phyloP scores from a whole-genome alignment of 2,329 filamentous ascomycete genomes.

The Trichoderma sp. region DNA sequence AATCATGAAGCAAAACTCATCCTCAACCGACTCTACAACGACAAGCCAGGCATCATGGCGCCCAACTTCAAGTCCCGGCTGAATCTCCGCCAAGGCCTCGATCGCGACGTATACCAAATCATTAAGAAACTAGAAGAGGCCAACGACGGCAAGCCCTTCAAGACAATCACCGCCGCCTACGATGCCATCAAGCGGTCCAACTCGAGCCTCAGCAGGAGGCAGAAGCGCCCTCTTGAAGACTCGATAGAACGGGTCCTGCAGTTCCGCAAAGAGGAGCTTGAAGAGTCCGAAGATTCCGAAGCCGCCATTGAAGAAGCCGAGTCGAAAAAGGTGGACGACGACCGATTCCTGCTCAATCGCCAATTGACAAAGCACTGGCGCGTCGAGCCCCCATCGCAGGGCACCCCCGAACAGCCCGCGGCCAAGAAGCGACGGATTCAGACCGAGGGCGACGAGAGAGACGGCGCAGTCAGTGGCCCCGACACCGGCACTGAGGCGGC shows the following conservation, averaged over 20 bases:
- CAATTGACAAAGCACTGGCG: constrained; percentile 49
- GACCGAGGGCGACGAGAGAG: constrained; percentile 35
- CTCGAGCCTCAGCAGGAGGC: constrained; percentile 79
- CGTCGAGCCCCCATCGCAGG: constrained; percentile 30
- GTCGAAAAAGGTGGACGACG: constrained; percentile 38
- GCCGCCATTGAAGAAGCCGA: constrained; percentile 51
- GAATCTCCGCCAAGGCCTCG: constrained; percentile 47
- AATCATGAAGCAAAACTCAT: not conserved
- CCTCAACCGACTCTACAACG: no score
- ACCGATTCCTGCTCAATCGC: constrained; percentile 46
- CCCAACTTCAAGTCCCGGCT: constrained; percentile 28
- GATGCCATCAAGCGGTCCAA: constrained; percentile 83
- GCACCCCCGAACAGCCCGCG: constrained; percentile 33
- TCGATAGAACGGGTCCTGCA: constrained; percentile 81
- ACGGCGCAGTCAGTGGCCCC: constrained; percentile 24
- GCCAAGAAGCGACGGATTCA: constrained; percentile 43
- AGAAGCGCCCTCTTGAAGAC: constrained; percentile 80
- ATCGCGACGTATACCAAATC: constrained; percentile 76
- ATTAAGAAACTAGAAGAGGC: constrained; percentile 75
- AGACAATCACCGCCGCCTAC: constrained; percentile 66
- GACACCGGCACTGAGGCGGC: constrained; percentile 21
- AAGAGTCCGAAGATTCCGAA: constrained; percentile 56
- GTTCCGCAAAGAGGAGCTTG: constrained; percentile 67
- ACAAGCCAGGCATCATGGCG: constrained; percentile 24
- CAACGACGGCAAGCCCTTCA: constrained; percentile 52